Evolutionary conservation across 108 stramenopile genomes (phyloP), one percentile per base, ranked within the genome.

Genomic region (Cylindrotheca closterium): DNA sequence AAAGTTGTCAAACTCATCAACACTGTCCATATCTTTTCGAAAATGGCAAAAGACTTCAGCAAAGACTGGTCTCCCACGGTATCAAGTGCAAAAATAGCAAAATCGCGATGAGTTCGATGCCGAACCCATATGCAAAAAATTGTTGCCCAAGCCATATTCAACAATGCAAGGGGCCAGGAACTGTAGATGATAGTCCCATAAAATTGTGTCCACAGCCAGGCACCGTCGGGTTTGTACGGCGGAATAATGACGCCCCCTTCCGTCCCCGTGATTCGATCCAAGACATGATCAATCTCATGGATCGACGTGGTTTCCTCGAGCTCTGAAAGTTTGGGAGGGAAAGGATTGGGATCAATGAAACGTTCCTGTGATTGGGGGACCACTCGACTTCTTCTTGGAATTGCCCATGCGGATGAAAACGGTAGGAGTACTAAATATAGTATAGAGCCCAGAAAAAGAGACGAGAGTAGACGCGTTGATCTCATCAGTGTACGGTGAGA

Each of bases 1-100:
- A 85, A 78, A n/a, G 84, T 85, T 0, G 81, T 61, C 32, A 85
- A 70, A 34, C 37, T 63, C 73, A 80, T 67, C 30, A 73, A 56
- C 24, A 58, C 77, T 30, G 70, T 60, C 80, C 80, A 85, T 10
- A 85, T 34, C 48, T 77, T 73, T 12, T 66, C 62, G 4, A 61
- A 31, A n/a, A 51, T 26, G 23, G 23, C 30, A 1, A 77, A 66
- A 22, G 55, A 63, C 3, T 30, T 23, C 42, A 75, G 37, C 23
- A 75, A 18, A 21, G 74, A 69, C 34, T 70, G 55, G n/a, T 32
- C 26, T 8, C 26, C n/a, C 2, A 73, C 51, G 2, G 30, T 24
- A 15, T 60, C 48, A 12, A 73, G 21, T 22, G 26, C 30, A 59
- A 65, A 60, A 26, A 65, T 31, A 29, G 51, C 28, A 0, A 37